Conservation (phyloP, 192 early-diverging fungal species). For the Podila minutissima region DNA sequence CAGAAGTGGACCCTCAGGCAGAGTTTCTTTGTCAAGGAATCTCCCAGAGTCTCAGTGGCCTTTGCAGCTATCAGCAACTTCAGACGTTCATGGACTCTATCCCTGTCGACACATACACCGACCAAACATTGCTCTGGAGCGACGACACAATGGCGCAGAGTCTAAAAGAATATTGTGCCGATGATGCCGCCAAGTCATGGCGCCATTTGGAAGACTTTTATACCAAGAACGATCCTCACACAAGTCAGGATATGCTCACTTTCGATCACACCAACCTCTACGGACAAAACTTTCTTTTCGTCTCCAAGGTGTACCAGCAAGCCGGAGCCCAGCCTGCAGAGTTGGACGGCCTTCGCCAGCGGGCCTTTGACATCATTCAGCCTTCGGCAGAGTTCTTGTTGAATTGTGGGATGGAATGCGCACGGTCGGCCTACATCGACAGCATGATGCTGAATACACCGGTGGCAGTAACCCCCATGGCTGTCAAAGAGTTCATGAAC, state of each 20-base stretch:
- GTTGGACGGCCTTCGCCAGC: slow-evolving; percentile 22
- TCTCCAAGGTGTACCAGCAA: slow-evolving; percentile 27
- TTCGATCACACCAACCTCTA: slow-evolving; percentile 9
- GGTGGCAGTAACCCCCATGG: slow-evolving; percentile 1
- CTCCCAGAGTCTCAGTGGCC: slow-evolving; percentile 24
- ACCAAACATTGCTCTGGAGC: slow-evolving; percentile 32
- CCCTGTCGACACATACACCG: slow-evolving; percentile 13
- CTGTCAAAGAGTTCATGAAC: slow-evolving; percentile 32
- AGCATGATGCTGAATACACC: slow-evolving; percentile 43
- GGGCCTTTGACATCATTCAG: slow-evolving; percentile 8
- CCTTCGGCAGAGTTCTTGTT: slow-evolving; percentile 26
- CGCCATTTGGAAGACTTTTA: slow-evolving; percentile 29
- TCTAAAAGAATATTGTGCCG: slow-evolving; percentile 18
- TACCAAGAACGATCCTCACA: not conserved
- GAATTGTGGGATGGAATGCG: slow-evolving; percentile 11
- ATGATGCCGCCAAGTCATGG: slow-evolving; percentile 26
- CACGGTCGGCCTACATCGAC: slow-evolving; percentile 18
- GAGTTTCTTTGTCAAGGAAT: slow-evolving; percentile 33
- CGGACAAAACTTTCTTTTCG: slow-evolving; percentile 34
- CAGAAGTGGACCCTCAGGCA: slow-evolving; percentile 11
- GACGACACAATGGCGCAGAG: slow-evolving; percentile 16
- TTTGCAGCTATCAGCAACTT: slow-evolving; percentile 37
- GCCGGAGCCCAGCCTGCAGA: not conserved
- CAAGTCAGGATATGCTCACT: not conserved
- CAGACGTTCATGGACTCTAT: slow-evolving; percentile 36